phyloP scores from a whole-genome alignment of 441 rosid species.

The Gossypium lobatum region DNA sequence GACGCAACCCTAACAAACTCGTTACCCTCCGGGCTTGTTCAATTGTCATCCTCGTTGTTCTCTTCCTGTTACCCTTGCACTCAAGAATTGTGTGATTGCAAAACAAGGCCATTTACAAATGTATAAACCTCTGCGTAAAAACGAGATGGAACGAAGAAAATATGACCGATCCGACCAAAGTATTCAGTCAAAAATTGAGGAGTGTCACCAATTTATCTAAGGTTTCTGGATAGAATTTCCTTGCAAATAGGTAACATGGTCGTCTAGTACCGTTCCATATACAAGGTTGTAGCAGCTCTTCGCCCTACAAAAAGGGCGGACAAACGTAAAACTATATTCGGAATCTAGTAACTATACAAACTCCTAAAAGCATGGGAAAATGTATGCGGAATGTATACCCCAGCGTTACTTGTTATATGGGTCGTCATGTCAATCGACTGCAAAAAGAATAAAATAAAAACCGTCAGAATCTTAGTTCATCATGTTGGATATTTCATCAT shows the following conservation, averaged over 20 bases:
- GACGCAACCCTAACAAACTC: slow-evolving; percentile 21
- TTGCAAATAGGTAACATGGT: slow-evolving; percentile 84
- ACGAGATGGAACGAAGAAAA: slow-evolving; percentile 25
- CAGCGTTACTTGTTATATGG: slow-evolving; percentile 73
- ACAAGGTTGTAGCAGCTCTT: slow-evolving; percentile 54
- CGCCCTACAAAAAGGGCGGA: slow-evolving; percentile 31
- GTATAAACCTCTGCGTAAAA: slow-evolving; percentile 24
- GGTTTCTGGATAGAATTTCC: slow-evolving; percentile 80
- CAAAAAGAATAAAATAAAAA: slow-evolving; percentile 20
- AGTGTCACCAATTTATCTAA: slow-evolving; percentile 57
- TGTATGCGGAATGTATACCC: slow-evolving; percentile 34
- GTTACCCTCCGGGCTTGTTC: slow-evolving; percentile 24
- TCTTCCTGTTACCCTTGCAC: slow-evolving; percentile 21
- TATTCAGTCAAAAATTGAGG: slow-evolving; percentile 54
- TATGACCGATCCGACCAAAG: slow-evolving; percentile 39
- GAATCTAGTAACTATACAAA: not conserved
- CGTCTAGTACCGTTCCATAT: slow-evolving; percentile 85
- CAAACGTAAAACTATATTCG: not conserved
- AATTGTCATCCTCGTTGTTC: slow-evolving; percentile 14
- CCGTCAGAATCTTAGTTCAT: not conserved
- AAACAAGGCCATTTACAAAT: slow-evolving; percentile 33
- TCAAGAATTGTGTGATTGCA: slow-evolving; percentile 20
- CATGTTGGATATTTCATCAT: not conserved
- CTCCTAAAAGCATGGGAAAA: not conserved
- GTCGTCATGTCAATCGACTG: slow-evolving; percentile 65